phyloP scores from a whole-genome alignment of 495 filamentous ascomycete species.

The Opeltia flavorubescens region DNA sequence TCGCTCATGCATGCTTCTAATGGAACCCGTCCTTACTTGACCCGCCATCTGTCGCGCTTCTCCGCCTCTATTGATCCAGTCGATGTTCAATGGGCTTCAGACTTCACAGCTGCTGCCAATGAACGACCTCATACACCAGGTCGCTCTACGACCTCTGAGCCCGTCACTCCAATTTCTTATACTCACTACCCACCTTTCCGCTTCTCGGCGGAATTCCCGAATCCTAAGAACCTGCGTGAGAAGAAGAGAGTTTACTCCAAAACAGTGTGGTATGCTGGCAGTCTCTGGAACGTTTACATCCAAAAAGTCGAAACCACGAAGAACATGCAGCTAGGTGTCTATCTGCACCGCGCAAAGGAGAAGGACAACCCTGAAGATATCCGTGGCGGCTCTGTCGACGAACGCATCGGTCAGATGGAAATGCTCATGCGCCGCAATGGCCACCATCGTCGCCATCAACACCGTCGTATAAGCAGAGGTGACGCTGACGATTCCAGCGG shows the following conservation, averaged over 20 bases:
- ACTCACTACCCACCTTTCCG: slow-evolving; percentile 44
- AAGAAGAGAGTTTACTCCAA: slow-evolving; percentile 46
- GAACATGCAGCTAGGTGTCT: slow-evolving; percentile 43
- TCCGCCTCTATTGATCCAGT: slow-evolving; percentile 32
- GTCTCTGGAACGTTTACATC: slow-evolving; percentile 48
- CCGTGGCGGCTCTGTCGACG: slow-evolving; percentile 26
- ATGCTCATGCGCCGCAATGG: slow-evolving; percentile 29
- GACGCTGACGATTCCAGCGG: slow-evolving; percentile 27
- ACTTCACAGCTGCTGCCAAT: slow-evolving; percentile 28
- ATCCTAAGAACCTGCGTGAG: slow-evolving; percentile 39
- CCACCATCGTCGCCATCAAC: slow-evolving; percentile 16
- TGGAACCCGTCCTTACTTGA: slow-evolving; percentile 15
- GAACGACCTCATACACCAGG: slow-evolving; percentile 21
- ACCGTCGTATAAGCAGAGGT: slow-evolving; percentile 1
- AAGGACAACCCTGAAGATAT: slow-evolving; percentile 32
- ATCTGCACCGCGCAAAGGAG: slow-evolving; percentile 46
- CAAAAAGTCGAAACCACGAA: slow-evolving; percentile 42
- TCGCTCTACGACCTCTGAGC: slow-evolving; percentile 16
- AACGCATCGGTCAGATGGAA: slow-evolving; percentile 34
- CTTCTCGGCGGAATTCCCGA: slow-evolving; percentile 44
- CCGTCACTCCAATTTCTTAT: slow-evolving; percentile 27
- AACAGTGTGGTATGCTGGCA: slow-evolving; percentile 49
- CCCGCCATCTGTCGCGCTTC: slow-evolving; percentile 23
- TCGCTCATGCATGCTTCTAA: slow-evolving; percentile 20
- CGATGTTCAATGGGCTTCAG: slow-evolving; percentile 35